Evolutionary conservation across 306 rosid species (phyloP), one percentile per base, ranked within the genome.

Genomic region (Quercus engelmannii): DNA sequence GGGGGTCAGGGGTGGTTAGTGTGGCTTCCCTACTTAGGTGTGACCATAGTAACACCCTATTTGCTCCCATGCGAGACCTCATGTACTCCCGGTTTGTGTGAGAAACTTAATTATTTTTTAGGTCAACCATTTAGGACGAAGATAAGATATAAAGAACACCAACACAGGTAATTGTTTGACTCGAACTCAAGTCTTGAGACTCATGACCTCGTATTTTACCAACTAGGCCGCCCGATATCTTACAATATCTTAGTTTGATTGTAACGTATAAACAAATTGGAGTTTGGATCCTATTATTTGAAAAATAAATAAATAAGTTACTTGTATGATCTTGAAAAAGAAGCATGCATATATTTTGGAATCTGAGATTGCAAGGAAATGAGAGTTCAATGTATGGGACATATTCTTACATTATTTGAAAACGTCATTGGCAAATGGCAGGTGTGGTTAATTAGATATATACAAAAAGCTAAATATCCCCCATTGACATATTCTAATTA

Each of bases 81-180:
- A 33, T 31, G 30, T 28, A 33, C 38, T 33, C 9, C 0, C 9
- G 0, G 2, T 35, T 0, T 6, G 9, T 35, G 9, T 35, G 41
- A 35, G 9, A 35, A 35, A 35, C 41, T 35, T 0, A 35, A 35
- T 35, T 6, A 1, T 35, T 35, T 35, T 35, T 35, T 35, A 35
- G 0, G 0, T 6, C 9, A 0, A 35, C 2, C 0, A 0, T 35
- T 6, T 35, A 0, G 2, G 9, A 35, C 6, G 41, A 0, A 35
- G 0, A 35, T 35, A 0, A 35, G 9, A 35, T 35, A 35, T 35
- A 35, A 35, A 0, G 0, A 35, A 0, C 0, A 35, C 0, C 0
- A 35, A 35, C 2, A 6, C 41, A 35, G n/a, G n/a, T n/a, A n/a
- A n/a, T 35, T 6, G 9, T 35, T 35, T 35, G 9, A 1, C 41